Percentiles rank a stretch among this genome's conserved stretches.
These are phyloP conservation scores for Erigeron philadelphicus DNA, from an alignment of 140 eudicot genomes.

Conservation along the genomic window DNA sequence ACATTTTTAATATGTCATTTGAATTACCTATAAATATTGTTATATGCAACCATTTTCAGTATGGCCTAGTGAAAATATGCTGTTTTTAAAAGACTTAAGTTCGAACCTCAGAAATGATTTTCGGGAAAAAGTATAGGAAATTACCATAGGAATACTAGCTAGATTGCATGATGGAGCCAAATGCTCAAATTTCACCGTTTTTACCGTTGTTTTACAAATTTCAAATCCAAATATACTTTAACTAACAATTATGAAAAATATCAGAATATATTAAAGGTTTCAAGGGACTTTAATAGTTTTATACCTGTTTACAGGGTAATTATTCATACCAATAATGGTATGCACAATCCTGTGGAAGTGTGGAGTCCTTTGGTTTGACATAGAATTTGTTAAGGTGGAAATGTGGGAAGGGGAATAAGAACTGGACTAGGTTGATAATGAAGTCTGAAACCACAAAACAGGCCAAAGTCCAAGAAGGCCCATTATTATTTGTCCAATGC, in stretches of 20 bases:
- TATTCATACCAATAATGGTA: not conserved
- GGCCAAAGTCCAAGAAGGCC: slow-evolving; percentile 6
- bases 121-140: too few relatives aligned
- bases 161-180: too few relatives aligned
- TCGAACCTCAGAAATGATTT: too few relatives aligned
- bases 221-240: not conserved
- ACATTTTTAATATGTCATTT: not conserved
- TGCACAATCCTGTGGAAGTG: not conserved
- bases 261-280: not conserved
- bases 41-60: too few relatives aligned
- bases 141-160: too few relatives aligned
- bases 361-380: not conserved
- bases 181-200: too few relatives aligned
- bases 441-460: slow-evolving; percentile 14
- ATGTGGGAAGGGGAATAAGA: not conserved
- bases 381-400: not conserved
- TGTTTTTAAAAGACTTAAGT: too few relatives aligned
- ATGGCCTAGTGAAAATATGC: too few relatives aligned
- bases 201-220: not conserved
- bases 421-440: not conserved
- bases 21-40: not conserved
- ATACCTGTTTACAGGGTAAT: not conserved
- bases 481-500: slow-evolving; percentile 12
- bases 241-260: not conserved
- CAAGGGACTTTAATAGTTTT: not conserved